Evolutionary conservation across 345 rosid genomes (phyloP).

Genomic region (Balakata baccata): DNA sequence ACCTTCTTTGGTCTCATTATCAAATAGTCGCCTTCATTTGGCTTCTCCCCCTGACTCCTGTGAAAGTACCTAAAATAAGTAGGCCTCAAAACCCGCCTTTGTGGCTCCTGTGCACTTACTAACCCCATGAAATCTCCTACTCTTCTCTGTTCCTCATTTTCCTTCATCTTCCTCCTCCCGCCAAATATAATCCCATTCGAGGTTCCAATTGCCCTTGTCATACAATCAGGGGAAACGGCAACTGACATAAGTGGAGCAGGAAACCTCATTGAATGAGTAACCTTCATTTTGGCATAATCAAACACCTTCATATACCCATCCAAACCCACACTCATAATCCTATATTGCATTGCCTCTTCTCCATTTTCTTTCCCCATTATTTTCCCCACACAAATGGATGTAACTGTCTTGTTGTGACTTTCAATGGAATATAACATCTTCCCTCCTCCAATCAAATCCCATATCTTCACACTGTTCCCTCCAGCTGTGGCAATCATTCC

Average conservation of each 20-base stretch:
- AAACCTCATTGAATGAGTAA: conserved; percentile 83
- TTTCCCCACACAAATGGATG: conserved; percentile 61
- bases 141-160: conserved; percentile 33
- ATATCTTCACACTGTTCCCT: conserved; percentile 72
- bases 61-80: conserved; percentile 67
- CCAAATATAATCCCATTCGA: conserved; percentile 72
- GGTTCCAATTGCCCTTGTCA: conserved; percentile 59
- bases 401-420: conserved; percentile 92
- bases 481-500: conserved; percentile 83
- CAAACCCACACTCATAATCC: conserved; percentile 75
- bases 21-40: conserved; percentile 56
- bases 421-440: conserved; percentile 78
- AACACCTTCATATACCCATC: conserved; percentile 95
- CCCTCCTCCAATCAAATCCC: conserved; percentile 92
- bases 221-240: conserved; percentile 57
- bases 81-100: conserved; percentile 53
- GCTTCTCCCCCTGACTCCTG: conserved; percentile 80
- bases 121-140: conserved; percentile 34
- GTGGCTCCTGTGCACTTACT: conserved; percentile 36
- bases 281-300: conserved; percentile 70
- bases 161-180: conserved; percentile 66
- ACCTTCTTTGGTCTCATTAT: conserved; percentile 69
- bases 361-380: conserved; percentile 38
- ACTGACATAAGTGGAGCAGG: conserved; percentile 83
- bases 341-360: conserved; percentile 43